phyloP scores from a whole-genome alignment of 2,329 filamentous ascomycete species.

The Metarhizium guizhouense region DNA sequence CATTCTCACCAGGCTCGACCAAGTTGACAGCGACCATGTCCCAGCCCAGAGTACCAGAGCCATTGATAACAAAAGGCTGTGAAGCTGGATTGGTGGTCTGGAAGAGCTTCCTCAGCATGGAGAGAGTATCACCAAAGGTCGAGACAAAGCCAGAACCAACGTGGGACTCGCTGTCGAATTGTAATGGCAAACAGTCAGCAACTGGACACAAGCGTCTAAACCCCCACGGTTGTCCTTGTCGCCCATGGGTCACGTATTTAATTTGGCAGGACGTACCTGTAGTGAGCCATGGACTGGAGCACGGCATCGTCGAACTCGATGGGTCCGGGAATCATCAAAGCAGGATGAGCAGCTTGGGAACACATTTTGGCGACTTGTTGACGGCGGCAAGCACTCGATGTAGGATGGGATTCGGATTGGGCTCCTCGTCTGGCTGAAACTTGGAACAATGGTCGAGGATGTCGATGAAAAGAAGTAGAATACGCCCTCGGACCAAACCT shows the following conservation, averaged over 20 bases:
- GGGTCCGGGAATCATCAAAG: slow-evolving; percentile 90
- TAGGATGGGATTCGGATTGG: neutral
- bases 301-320: slow-evolving; percentile 99
- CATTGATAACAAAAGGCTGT: slow-evolving; percentile 89
- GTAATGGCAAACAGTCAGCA: neutral
- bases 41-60: slow-evolving; percentile 94
- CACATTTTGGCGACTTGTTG: slow-evolving; percentile 41
- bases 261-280: slow-evolving; percentile 49
- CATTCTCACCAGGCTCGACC: slow-evolving; percentile 80
- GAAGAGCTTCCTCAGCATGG: slow-evolving; percentile 87
- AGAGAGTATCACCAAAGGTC: slow-evolving; percentile 81
- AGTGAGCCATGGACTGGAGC: slow-evolving; percentile 89
- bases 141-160: slow-evolving; percentile 83
- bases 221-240: neutral
- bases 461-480: slow-evolving; percentile 7
- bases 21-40: slow-evolving; percentile 93
- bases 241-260: neutral
- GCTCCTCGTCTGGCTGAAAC: neutral
- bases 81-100: slow-evolving; percentile 73
- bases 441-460: neutral
- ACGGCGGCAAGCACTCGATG: neutral
- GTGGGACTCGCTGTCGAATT: slow-evolving; percentile 69
- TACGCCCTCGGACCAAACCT: neutral
- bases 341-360: slow-evolving; percentile 51
- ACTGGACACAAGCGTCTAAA: too few species aligned